Evolutionary conservation across 1,284 basidiomycete genomes (phyloP), one percentile per base, ranked within the genome.

Genomic region (Tilletia caries): DNA sequence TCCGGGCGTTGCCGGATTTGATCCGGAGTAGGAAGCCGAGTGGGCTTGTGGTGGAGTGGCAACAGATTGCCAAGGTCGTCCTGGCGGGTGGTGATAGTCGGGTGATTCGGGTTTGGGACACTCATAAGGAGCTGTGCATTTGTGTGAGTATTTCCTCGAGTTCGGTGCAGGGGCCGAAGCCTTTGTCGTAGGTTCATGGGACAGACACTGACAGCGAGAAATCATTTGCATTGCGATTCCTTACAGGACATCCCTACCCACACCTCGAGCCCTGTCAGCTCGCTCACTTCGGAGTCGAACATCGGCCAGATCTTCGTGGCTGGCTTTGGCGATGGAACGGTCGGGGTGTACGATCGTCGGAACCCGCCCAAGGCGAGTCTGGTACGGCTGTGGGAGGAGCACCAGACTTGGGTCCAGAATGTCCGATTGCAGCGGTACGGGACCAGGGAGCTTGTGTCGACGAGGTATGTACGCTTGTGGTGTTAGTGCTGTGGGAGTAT

Each of bases 51-150:
- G 89, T 92, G 66, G 93, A 95, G 71, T 99, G 96, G 96, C 92
- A 93, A 81, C 95, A 98, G 84, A 87, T 88, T 4, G 88, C 89
- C 34, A 96, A 95, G 0, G 89, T 90, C 48, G 85, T 98, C 37
- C 86, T 97, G 15, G 90, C 93, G 13, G 92, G 92, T 12, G 96
- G 96, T 6, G 95, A 98, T 84, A 91, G 92, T 65, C 89, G 90
- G 68, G 89, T 91, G 43, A 90, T 99, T 70, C 88, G 93, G 66
- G 87, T 95, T 0, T 98, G 96, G 96, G 95, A 98, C 83, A 95
- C 94, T 13, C 90, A 93, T 76, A 91, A 92, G 15, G 95, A 98
- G 84, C 89, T 89, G 27, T 90, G 91, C 78, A 86, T 92, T 43
- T 85, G 91, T 84, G 92, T 93, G 76, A 78, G 89, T 78, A 64